phyloP scores from a whole-genome alignment of 2,329 filamentous ascomycete genomes.

The Aspergillus sp. region DNA sequence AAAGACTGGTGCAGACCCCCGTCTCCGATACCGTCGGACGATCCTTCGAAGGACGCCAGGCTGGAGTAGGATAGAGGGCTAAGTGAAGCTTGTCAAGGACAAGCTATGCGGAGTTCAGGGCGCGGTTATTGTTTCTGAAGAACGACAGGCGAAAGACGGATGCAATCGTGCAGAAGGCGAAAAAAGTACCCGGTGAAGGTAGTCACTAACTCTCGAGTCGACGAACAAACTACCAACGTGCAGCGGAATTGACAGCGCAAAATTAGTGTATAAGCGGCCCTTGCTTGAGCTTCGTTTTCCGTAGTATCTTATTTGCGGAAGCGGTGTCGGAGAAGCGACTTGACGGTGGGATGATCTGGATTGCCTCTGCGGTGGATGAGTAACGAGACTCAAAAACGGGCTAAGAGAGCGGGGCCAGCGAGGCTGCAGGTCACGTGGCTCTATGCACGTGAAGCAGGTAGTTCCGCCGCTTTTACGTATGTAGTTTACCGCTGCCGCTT shows the following conservation, averaged over 20 bases:
- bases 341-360: slow-evolving; percentile 14
- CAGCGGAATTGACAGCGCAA: slow-evolving; percentile 1
- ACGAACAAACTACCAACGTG: neutral
- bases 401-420: neutral
- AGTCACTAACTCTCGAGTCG: neutral
- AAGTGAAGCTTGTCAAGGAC: slow-evolving; percentile 20
- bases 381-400: neutral
- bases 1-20: slow-evolving; percentile 33
- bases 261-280: neutral
- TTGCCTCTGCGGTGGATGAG: slow-evolving; percentile 8
- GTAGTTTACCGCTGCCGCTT: neutral
- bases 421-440: neutral
- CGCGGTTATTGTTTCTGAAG: slow-evolving; percentile 4
- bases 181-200: slow-evolving; percentile 10
- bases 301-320: neutral
- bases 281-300: neutral
- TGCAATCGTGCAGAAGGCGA: slow-evolving; percentile 4
- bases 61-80: slow-evolving; percentile 33
- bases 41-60: slow-evolving; percentile 41
- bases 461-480: neutral
- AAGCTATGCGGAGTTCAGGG: slow-evolving; percentile 2
- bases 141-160: neutral
- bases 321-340: neutral
- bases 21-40: slow-evolving; percentile 42
- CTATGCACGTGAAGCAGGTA: neutral